Evolutionary conservation across 1,284 basidiomycete genomes (phyloP).

Genomic region (Paramarasmius palmivorus): DNA sequence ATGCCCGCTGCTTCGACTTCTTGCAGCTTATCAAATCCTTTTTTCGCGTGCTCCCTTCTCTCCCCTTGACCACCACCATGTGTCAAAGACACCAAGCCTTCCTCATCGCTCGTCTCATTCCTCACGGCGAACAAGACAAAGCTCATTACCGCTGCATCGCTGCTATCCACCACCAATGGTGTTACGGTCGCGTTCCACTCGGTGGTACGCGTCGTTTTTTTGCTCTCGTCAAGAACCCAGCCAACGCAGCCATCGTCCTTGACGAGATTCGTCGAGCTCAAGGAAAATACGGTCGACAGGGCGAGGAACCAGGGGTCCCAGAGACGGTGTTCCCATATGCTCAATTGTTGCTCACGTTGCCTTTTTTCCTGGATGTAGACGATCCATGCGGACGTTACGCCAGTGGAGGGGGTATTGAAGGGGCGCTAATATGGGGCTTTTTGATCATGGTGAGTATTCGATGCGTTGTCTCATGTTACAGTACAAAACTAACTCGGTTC

Average conservation of each 20-base stretch:
- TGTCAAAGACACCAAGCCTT: constrained; percentile 22
- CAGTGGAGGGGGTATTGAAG: background rate
- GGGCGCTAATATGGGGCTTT: background rate
- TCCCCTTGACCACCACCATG: constrained; percentile 14
- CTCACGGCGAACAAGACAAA: constrained; percentile 11
- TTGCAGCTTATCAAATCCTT: no score
- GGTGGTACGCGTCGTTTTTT: constrained; percentile 31
- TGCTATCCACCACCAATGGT: constrained; percentile 40
- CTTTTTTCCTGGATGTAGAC: constrained; percentile 1
- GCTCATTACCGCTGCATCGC: constrained; percentile 38
- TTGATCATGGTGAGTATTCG: background rate
- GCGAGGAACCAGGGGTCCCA: background rate
- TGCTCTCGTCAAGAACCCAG: constrained; percentile 32
- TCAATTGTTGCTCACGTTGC: background rate
- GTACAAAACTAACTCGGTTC: no score
- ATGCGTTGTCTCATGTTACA: background rate
- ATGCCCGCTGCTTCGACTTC: no score
- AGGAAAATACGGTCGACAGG: background rate
- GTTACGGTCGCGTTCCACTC: constrained; percentile 32
- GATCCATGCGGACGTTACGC: background rate
- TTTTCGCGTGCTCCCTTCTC: no score
- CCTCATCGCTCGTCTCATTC: constrained; percentile 17
- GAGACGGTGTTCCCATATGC: background rate
- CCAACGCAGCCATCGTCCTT: constrained; percentile 36
- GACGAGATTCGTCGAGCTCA: constrained; percentile 18